Base-by-base conservation (phyloP, 192 early-diverging fungal genomes). In the Neocallimastix lanati region DNA sequence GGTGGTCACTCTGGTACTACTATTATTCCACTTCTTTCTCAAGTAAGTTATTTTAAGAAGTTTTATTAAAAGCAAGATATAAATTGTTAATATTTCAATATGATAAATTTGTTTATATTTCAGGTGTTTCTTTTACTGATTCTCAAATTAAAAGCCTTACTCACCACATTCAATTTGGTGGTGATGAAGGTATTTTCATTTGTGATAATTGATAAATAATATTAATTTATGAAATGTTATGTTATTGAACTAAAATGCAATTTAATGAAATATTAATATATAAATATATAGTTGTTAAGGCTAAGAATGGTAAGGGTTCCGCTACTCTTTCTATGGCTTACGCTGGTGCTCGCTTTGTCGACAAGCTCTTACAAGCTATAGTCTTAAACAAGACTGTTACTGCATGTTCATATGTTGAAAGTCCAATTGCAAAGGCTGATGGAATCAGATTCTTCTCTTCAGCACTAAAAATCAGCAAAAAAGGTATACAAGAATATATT, bases 1-100 rank as follows among this genome's bases (percentile, higher is more conserved):
- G 90, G 90, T 78, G 90, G 90, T n/a, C 90, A 91, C 88, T 91
- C 90, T 84, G 90, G 90, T 33, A 86, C 85, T 40, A 91, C 90
- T 83, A 91, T 91, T 79, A 82, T 91, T 77, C 90, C 90, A 79
- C 80, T 91, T 78, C 85, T 91, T 38, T 89, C 89, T 40, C 80
- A 76, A 12, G 85, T 90, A 81, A 79, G 87, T n/a, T n/a, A n/a
- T n/a, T n/a, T n/a, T n/a, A n/a, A n/a, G n/a, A n/a, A n/a, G n/a
- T n/a, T n/a, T n/a, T n/a, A n/a, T n/a, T n/a, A n/a, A n/a, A n/a
- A n/a, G n/a, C n/a, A n/a, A n/a, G n/a, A n/a, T n/a, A n/a, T n/a
- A n/a, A n/a, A n/a, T n/a, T n/a, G n/a, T n/a, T n/a, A n/a, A n/a
- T n/a, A n/a, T n/a, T n/a, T n/a, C n/a, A n/a, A n/a, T n/a, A n/a